Evolutionary conservation across 2,329 filamentous ascomycete species (phyloP), one percentile per base, ranked within the genome.

Genomic region (Knufia fluminis): DNA sequence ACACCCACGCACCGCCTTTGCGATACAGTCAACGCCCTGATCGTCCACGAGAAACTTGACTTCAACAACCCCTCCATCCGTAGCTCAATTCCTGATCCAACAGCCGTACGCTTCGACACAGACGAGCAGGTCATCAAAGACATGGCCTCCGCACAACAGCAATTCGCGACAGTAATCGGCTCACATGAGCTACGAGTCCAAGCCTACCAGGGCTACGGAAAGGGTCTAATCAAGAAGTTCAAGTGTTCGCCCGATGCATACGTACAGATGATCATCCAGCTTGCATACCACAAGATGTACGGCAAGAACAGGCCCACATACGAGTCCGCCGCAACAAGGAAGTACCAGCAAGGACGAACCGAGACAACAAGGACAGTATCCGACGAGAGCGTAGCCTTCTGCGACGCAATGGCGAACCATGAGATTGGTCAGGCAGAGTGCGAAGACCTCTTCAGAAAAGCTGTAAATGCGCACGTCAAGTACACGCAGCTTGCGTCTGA

Each of bases 181-280:
- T 77, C 86, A 58, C 92, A 98, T 68, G 85, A 98, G 68, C 82
- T 98, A 40, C 80, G 86, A 19, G 90, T 98, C 2, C 91, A 97
- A 68, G 86, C 89, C 23, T 98, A 94, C 75, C 90, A 97, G 70
- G 91, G 84, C 61, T 98, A 98, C 68, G 92, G 92, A 67, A 98
- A 98, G 75, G 89, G 88, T 22, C 75, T 98, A 54, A 97, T 98
- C 77, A 98, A 98, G 82, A 94, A 95, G 71, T 97, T 98, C 82
- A 94, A 89, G 73, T 95, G 87, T 79, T 94, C 86, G 22, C 92
- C 92, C 24, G 94, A 98, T 62, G 92, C 91, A 26, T 98, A 94
- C 68, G 89, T 97, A 36, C 92, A 98, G 71, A 92, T 98, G 88
- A 74, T 96, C 67, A 98, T 98, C 67, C 92, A 98, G 70, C 81